Conservation (phyloP, 2,329 filamentous ascomycete species). For the Aspergillus sp. region DNA sequence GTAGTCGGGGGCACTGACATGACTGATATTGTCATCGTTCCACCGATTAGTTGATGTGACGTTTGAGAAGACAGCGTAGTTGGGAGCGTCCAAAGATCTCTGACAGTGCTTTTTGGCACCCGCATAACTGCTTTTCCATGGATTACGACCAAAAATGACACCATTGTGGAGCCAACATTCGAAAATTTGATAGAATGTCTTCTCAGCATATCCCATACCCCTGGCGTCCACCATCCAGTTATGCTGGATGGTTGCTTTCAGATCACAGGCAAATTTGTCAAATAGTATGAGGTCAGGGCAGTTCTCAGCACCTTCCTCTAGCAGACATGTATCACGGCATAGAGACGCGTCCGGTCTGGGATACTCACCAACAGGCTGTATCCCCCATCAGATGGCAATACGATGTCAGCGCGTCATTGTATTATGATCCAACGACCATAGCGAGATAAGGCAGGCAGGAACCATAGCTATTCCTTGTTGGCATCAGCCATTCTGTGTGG, state of each 20-base stretch:
- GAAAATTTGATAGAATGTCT: background rate
- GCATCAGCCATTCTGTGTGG: too few species aligned
- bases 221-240: background rate
- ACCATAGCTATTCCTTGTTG: too few species aligned
- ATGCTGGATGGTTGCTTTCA: background rate
- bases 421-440: too few species aligned
- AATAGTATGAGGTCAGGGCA: too few species aligned
- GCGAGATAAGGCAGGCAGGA: too few species aligned
- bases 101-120: background rate
- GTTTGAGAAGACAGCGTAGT: slow-evolving; percentile 31
- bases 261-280: too few species aligned
- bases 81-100: slow-evolving; percentile 22
- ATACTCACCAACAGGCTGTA: too few species aligned
- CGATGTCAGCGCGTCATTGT: too few species aligned
- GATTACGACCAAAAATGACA: background rate
- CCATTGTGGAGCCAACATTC: background rate
- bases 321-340: too few species aligned
- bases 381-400: too few species aligned
- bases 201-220: background rate
- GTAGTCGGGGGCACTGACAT: background rate
- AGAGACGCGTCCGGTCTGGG: too few species aligned
- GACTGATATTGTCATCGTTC: slow-evolving; percentile 10
- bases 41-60: slow-evolving; percentile 15
- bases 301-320: too few species aligned
- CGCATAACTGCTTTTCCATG: background rate